These are phyloP conservation scores for Chrysanthemum seticuspe DNA, from an alignment of 129 eudicot species.

Conservation along the genomic window DNA sequence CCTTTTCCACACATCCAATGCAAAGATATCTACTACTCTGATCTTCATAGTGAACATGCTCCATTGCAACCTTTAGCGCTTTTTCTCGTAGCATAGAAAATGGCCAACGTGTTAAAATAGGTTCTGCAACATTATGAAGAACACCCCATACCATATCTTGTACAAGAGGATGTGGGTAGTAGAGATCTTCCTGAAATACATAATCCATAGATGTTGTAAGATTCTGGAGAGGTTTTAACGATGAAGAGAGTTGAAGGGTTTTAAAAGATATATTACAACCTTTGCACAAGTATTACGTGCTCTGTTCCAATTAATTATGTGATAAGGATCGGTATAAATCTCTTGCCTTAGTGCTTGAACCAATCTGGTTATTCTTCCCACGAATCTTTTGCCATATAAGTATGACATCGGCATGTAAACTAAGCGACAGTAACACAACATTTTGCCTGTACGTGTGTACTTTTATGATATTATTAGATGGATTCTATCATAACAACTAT, in stretches of 20 bases:
- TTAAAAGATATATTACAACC: constrained; percentile 30
- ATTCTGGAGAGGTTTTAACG: neutral
- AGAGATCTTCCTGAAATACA: constrained; percentile 60
- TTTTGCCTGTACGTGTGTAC: constrained; percentile 41
- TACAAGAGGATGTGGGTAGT: constrained; percentile 48
- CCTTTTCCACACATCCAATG: constrained; percentile 72
- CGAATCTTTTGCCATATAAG: constrained; percentile 58
- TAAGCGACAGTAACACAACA: constrained; percentile 56
- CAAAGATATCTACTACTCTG: constrained; percentile 50
- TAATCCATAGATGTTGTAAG: neutral
- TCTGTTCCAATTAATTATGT: constrained; percentile 53
- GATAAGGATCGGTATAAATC: constrained; percentile 45
- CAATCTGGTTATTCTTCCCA: constrained; percentile 47
- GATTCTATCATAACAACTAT: neutral
- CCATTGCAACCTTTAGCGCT: constrained; percentile 50
- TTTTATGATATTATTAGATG: neutral
- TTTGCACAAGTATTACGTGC: constrained; percentile 57
- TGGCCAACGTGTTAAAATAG: constrained; percentile 51
- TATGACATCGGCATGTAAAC: constrained; percentile 70
- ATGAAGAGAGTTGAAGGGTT: neutral
- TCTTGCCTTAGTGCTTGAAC: constrained; percentile 54
- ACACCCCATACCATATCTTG: constrained; percentile 55
- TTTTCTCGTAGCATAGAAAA: constrained; percentile 42
- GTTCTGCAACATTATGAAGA: constrained; percentile 52
- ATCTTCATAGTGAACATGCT: constrained; percentile 68